These are phyloP conservation scores for Candida pseudofarinosa DNA, from an alignment of 805 yeast genomes.

Conservation along the genomic window DNA sequence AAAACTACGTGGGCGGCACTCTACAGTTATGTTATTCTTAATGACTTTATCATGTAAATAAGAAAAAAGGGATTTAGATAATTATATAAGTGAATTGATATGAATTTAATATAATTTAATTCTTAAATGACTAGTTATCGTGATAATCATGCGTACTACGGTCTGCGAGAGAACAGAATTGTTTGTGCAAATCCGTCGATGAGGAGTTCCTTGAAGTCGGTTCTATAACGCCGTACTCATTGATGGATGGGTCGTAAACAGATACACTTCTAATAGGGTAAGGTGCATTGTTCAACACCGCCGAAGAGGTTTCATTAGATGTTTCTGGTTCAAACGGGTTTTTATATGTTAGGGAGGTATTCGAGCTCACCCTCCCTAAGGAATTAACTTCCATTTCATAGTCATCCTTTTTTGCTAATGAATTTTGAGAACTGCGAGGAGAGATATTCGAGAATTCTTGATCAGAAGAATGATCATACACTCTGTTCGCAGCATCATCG, in stretches of 20 bases:
- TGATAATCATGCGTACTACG: not conserved
- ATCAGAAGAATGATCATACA: not conserved
- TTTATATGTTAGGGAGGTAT: not conserved
- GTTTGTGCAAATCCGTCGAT: not conserved
- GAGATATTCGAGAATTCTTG: not conserved
- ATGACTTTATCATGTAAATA: not conserved
- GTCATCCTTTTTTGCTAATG: not conserved
- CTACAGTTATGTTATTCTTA: too few relatives aligned
- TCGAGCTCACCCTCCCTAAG: not conserved
- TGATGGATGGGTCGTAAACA: constrained; percentile 10
- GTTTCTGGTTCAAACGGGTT: not conserved
- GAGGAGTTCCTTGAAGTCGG: not conserved
- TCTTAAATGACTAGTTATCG: not conserved
- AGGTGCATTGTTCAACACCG: not conserved
- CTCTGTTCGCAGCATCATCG: constrained; percentile 3
- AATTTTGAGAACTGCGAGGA: not conserved
- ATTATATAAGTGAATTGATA: not conserved
- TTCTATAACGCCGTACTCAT: not conserved
- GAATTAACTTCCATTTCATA: not conserved
- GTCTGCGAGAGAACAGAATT: not conserved
- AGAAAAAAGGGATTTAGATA: not conserved
- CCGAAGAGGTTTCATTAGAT: not conserved
- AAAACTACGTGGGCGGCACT: too few relatives aligned
- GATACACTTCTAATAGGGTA: constrained; percentile 29
- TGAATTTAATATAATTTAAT: not conserved